phyloP scores from a whole-genome alignment of 2,329 filamentous ascomycete genomes.

The Fusarium oligoseptatum region DNA sequence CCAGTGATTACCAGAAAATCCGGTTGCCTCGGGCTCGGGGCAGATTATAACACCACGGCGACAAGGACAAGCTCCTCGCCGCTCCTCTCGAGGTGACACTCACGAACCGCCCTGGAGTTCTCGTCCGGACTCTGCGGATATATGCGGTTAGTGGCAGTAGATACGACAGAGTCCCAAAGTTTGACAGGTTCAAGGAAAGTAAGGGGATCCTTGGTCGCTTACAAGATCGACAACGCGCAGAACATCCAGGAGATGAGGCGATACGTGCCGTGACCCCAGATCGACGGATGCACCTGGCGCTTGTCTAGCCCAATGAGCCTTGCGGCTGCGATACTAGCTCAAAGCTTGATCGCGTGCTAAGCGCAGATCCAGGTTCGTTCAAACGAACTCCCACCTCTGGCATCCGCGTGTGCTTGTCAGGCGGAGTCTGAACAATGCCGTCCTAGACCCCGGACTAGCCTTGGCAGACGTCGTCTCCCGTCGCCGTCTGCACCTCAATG shows the following conservation, averaged over 20 bases:
- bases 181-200: slow-evolving; percentile 13
- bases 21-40: background rate
- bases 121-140: slow-evolving; percentile 5
- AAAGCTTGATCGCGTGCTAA: slow-evolving; percentile 33
- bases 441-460: slow-evolving; percentile 12
- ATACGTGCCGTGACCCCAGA: slow-evolving; percentile 27
- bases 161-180: slow-evolving; percentile 6
- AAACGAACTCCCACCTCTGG: slow-evolving; percentile 5
- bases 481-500: slow-evolving; percentile 11
- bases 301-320: slow-evolving; percentile 36
- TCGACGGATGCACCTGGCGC: slow-evolving; percentile 37
- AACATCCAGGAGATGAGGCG: slow-evolving; percentile 16
- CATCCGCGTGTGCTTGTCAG: background rate
- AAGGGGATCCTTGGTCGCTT: slow-evolving; percentile 25
- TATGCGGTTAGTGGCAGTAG: slow-evolving; percentile 8
- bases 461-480: slow-evolving; percentile 20
- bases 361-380: slow-evolving; percentile 40
- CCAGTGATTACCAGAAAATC: background rate
- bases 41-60: slow-evolving; percentile 3
- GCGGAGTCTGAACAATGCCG: background rate
- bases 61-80: slow-evolving; percentile 18
- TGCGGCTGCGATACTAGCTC: slow-evolving; percentile 1
- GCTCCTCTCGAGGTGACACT: slow-evolving; percentile 2
- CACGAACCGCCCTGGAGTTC: background rate
- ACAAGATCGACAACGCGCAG: slow-evolving; percentile 36